phyloP scores from a whole-genome alignment of 1,284 basidiomycete genomes.

The Tylopilus orsonianus region DNA sequence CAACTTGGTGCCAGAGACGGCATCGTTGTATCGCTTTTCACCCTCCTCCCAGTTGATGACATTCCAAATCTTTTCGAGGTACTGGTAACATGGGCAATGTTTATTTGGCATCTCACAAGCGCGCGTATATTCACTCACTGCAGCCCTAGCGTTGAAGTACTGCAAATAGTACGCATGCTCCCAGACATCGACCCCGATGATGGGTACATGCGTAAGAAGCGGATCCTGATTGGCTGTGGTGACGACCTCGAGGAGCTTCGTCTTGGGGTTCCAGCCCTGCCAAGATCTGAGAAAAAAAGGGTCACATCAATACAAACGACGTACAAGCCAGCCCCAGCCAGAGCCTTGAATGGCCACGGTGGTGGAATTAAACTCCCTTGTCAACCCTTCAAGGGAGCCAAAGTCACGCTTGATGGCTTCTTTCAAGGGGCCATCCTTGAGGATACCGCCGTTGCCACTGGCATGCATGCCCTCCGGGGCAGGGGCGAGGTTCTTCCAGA shows the following conservation, averaged over 20 bases:
- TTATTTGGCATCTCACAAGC: neutral
- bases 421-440: slow-evolving; percentile 71
- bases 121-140: slow-evolving; percentile 46
- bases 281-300: neutral
- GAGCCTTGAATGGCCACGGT: slow-evolving; percentile 87
- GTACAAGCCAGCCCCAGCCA: slow-evolving; percentile 91
- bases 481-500: slow-evolving; percentile 90
- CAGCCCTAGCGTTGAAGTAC: slow-evolving; percentile 74
- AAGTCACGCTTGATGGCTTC: slow-evolving; percentile 67
- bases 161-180: slow-evolving; percentile 82
- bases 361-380: slow-evolving; percentile 69
- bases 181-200: slow-evolving; percentile 91
- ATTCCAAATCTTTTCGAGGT: slow-evolving; percentile 78
- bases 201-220: slow-evolving; percentile 70
- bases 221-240: slow-evolving; percentile 93
- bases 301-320: slow-evolving; percentile 29
- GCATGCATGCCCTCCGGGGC: slow-evolving; percentile 41
- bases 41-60: slow-evolving; percentile 83
- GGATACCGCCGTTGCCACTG: slow-evolving; percentile 60
- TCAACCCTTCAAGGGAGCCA: slow-evolving; percentile 70
- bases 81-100: slow-evolving; percentile 40
- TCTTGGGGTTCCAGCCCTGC: slow-evolving; percentile 64
- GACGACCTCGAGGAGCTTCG: slow-evolving; percentile 68
- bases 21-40: slow-evolving; percentile 64
- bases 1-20: slow-evolving; percentile 31